Evolutionary conservation across 2,329 filamentous ascomycete species (phyloP).

Genomic region (Phialophora tarda): DNA sequence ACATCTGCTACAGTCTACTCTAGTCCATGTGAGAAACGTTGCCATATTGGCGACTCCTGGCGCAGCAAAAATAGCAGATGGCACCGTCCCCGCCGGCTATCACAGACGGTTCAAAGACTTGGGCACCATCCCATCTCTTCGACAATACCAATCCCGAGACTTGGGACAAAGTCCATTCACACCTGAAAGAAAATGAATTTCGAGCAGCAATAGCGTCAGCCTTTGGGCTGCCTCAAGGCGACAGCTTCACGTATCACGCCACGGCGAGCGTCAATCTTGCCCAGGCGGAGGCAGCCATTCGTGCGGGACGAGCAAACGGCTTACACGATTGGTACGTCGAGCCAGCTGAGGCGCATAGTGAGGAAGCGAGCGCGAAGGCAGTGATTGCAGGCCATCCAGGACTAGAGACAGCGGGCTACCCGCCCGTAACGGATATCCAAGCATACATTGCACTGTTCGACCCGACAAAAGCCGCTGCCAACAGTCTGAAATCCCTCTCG

Average conservation of each 20-base stretch:
- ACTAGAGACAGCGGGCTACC: slow-evolving; percentile 48
- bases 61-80: slow-evolving; percentile 3
- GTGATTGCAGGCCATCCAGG: slow-evolving; percentile 21
- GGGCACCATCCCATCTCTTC: slow-evolving; percentile 55
- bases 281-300: slow-evolving; percentile 57
- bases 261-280: slow-evolving; percentile 57
- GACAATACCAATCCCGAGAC: slow-evolving; percentile 38
- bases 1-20: background rate
- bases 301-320: slow-evolving; percentile 53
- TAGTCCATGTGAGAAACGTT: background rate
- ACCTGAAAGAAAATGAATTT: slow-evolving; percentile 52
- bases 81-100: slow-evolving; percentile 23
- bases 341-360: slow-evolving; percentile 8
- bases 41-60: background rate
- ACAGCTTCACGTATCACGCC: slow-evolving; percentile 59
- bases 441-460: slow-evolving; percentile 72
- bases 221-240: slow-evolving; percentile 54
- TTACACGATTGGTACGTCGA: slow-evolving; percentile 58
- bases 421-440: slow-evolving; percentile 63
- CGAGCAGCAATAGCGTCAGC: slow-evolving; percentile 53
- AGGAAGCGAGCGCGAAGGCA: slow-evolving; percentile 4
- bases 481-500: slow-evolving; percentile 66
- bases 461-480: slow-evolving; percentile 63
- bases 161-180: slow-evolving; percentile 44
- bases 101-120: slow-evolving; percentile 51